These are phyloP conservation scores for Thelonectria blattea DNA, from an alignment of 2,329 filamentous ascomycete species.

Conservation along the genomic window DNA sequence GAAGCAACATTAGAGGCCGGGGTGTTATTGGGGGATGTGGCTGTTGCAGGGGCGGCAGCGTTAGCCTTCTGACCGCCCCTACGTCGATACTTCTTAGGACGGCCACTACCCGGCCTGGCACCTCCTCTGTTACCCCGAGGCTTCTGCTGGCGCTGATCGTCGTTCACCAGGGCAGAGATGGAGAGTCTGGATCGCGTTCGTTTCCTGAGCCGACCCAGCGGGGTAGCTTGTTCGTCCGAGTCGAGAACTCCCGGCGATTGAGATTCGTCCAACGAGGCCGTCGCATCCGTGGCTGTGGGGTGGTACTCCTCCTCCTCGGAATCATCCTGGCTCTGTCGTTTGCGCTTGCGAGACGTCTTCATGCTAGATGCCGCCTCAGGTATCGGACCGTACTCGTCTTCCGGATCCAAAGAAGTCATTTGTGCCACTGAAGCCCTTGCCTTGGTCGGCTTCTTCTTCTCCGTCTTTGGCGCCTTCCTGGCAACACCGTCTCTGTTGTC, in stretches of 20 bases:
- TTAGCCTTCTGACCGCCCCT: conserved; percentile 27
- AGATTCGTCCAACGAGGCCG: conserved; percentile 29
- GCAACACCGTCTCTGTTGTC: conserved; percentile 31
- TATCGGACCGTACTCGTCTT: conserved; percentile 28
- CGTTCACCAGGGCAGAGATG: conserved; percentile 18
- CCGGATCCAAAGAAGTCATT: conserved; percentile 4
- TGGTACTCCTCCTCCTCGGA: conserved; percentile 42
- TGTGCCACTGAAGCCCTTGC: conserved; percentile 20
- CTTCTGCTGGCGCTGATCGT: conserved; percentile 37
- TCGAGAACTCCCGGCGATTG: conserved; percentile 30
- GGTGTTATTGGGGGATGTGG: conserved; percentile 7
- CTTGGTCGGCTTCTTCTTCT: conserved; percentile 35
- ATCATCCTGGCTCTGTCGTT: conserved; percentile 35
- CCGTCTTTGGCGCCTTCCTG: conserved; percentile 36
- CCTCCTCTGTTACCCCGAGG: conserved; percentile 46
- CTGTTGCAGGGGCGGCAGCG: conserved; percentile 5
- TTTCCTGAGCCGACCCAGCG: conserved; percentile 37
- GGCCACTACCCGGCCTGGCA: conserved; percentile 47
- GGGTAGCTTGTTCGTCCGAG: conserved; percentile 31
- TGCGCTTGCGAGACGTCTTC: conserved; percentile 39
- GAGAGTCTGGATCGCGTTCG: conserved; percentile 28
- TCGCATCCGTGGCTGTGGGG: conserved; percentile 33
- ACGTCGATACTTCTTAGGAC: conserved; percentile 48
- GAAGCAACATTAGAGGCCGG: conserved; percentile 8
- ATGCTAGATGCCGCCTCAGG: conserved; percentile 5